These are phyloP conservation scores for Phyllostachys edulis DNA, from an alignment of 176 grass and related monocot species.

Conservation along the genomic window DNA sequence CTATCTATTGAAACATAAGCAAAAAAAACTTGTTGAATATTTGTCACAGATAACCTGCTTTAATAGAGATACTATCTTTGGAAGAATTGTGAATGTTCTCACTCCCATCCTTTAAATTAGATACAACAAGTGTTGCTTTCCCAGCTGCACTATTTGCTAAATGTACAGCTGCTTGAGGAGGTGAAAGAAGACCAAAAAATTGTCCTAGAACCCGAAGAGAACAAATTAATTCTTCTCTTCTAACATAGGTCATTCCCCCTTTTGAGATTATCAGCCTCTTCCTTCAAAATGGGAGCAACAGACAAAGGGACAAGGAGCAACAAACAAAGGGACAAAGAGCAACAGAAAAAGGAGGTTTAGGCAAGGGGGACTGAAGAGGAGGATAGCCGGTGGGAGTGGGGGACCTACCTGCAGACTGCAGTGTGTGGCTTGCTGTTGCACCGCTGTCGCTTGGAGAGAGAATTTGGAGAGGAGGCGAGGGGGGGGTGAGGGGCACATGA, in stretches of 20 bases:
- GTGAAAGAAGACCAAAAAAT: constrained; percentile 67
- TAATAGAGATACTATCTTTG: constrained; percentile 37
- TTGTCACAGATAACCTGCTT: constrained; percentile 48
- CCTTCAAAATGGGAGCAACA: constrained; percentile 60
- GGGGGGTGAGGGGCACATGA: no score
- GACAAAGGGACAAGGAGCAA: no score
- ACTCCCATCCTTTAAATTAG: constrained; percentile 46
- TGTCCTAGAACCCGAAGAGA: constrained; percentile 65
- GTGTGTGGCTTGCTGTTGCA: no score
- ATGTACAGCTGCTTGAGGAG: constrained; percentile 50
- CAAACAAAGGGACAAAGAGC: constrained; percentile 56
- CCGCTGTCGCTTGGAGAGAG: no score
- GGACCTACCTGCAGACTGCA: no score
- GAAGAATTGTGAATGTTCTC: constrained; percentile 31
- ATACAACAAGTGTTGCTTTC: constrained; percentile 71
- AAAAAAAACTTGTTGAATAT: constrained; percentile 20
- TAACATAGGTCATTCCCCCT: constrained; percentile 31
- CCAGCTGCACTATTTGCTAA: constrained; percentile 68
- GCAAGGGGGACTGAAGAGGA: no score
- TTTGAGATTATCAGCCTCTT: constrained; percentile 47
- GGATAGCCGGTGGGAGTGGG: no score
- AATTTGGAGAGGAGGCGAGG: no score
- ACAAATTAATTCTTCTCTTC: constrained; percentile 57
- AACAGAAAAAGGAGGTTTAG: no score
- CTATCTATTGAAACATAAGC: neutral